Evolutionary conservation across 1,284 basidiomycete genomes (phyloP).

Genomic region (Moesziomyces antarcticus): DNA sequence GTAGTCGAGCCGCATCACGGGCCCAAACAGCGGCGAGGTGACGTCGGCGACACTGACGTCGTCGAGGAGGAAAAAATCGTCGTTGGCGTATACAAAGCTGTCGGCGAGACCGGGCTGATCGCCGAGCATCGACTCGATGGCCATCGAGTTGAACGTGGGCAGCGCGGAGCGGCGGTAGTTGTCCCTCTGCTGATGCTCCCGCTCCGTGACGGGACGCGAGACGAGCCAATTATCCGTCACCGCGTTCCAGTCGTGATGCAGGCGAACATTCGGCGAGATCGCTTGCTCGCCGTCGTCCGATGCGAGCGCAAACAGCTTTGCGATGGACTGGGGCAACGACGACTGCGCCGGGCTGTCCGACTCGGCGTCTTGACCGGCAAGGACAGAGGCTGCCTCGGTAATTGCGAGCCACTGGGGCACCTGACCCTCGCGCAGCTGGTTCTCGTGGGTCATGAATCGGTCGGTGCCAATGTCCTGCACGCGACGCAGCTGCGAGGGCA

Average conservation of each 20-base stretch:
- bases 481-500: slow-evolving; percentile 39
- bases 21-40: slow-evolving; percentile 47
- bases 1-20: slow-evolving; percentile 52
- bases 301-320: slow-evolving; percentile 1
- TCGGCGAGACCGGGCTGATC: slow-evolving; percentile 39
- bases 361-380: slow-evolving; percentile 28
- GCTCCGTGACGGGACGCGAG: slow-evolving; percentile 5
- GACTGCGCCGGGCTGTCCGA: neutral
- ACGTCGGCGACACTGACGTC: slow-evolving; percentile 32
- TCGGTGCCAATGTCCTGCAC: slow-evolving; percentile 37
- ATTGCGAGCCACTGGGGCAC: slow-evolving; percentile 47
- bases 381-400: slow-evolving; percentile 8
- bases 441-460: slow-evolving; percentile 39
- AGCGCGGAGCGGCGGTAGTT: slow-evolving; percentile 40
- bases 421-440: slow-evolving; percentile 50
- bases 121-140: slow-evolving; percentile 51
- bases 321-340: slow-evolving; percentile 1
- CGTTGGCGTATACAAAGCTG: slow-evolving; percentile 49
- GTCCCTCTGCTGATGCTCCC: slow-evolving; percentile 10
- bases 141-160: slow-evolving; percentile 60
- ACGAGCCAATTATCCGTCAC: slow-evolving; percentile 42
- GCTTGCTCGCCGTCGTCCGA: neutral
- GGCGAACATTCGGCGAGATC: slow-evolving; percentile 13
- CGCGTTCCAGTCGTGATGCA: slow-evolving; percentile 57
- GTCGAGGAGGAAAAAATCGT: slow-evolving; percentile 56